Evolutionary conservation across 2,329 filamentous ascomycete species (phyloP).

Genomic region (Rhinocladiella similis): DNA sequence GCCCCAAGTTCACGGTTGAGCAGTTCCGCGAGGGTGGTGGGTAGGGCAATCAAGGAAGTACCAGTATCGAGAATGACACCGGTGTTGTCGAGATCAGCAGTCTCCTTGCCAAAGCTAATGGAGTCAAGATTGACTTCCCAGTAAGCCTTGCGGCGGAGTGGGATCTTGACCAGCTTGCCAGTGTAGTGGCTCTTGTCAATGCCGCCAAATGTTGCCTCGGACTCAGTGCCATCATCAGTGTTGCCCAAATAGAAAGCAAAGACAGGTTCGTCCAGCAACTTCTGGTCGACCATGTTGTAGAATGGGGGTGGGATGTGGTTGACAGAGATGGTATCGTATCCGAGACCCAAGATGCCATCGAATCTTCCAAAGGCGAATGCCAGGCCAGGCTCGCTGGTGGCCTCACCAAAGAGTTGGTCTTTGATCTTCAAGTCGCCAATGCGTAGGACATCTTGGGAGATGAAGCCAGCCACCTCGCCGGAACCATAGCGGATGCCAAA

Average conservation of each 20-base stretch:
- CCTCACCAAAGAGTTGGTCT: slow-evolving; percentile 93
- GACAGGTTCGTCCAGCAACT: slow-evolving; percentile 83
- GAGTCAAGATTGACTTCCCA: slow-evolving; percentile 98
- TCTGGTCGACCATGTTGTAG: slow-evolving; percentile 92
- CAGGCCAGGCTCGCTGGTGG: slow-evolving; percentile 90
- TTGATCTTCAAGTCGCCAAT: slow-evolving; percentile 90
- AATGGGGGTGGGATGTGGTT: slow-evolving; percentile 94
- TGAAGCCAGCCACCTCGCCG: slow-evolving; percentile 87
- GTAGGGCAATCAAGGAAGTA: slow-evolving; percentile 95
- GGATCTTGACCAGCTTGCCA: slow-evolving; percentile 89
- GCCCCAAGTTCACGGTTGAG: slow-evolving; percentile 97
- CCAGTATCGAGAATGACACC: slow-evolving; percentile 98
- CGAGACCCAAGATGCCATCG: slow-evolving; percentile 93
- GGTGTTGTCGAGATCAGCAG: slow-evolving; percentile 87
- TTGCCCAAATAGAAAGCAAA: slow-evolving; percentile 96
- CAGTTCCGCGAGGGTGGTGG: slow-evolving; percentile 86
- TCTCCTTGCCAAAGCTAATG: slow-evolving; percentile 82
- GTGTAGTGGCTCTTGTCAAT: slow-evolving; percentile 77
- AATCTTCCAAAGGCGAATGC: slow-evolving; percentile 98
- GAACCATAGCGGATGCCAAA: slow-evolving; percentile 97
- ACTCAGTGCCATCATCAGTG: slow-evolving; percentile 69
- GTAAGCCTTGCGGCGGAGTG: slow-evolving; percentile 96
- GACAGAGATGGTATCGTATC: slow-evolving; percentile 95
- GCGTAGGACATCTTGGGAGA: slow-evolving; percentile 81
- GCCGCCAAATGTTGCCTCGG: slow-evolving; percentile 87